Evolutionary conservation across 805 yeast genomes (phyloP).

Genomic region (Pichia insulana): DNA sequence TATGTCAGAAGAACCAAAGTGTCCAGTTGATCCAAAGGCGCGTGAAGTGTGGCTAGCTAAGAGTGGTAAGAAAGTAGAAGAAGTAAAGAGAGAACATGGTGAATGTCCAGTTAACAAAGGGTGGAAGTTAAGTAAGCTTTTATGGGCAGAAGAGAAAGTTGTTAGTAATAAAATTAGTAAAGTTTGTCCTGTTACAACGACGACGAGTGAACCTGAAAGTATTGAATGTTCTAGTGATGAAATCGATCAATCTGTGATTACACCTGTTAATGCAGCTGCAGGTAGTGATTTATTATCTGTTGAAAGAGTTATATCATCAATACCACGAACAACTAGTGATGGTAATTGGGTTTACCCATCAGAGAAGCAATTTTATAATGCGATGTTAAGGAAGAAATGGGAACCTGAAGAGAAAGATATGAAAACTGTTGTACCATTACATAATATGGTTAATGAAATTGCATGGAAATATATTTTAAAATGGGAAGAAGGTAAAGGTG

Average conservation of each 20-base stretch:
- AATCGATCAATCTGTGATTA: slow-evolving; percentile 22
- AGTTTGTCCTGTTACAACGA: slow-evolving; percentile 5
- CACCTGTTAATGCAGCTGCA: slow-evolving; percentile 20
- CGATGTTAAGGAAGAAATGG: slow-evolving; percentile 89
- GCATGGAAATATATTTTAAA: slow-evolving; percentile 78
- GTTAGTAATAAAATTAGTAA: background rate
- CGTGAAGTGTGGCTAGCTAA: slow-evolving; percentile 45
- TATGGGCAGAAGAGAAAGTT: slow-evolving; percentile 15
- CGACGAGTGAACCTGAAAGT: slow-evolving; percentile 23
- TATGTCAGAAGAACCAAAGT: slow-evolving; percentile 27
- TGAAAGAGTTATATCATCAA: slow-evolving; percentile 72
- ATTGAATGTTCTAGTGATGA: slow-evolving; percentile 43
- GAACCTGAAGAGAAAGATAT: slow-evolving; percentile 74
- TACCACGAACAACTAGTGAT: slow-evolving; percentile 65
- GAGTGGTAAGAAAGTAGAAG: too few relatives aligned
- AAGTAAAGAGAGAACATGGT: background rate
- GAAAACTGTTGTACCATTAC: slow-evolving; percentile 88
- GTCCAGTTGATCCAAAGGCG: slow-evolving; percentile 66
- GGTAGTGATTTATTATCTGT: slow-evolving; percentile 44
- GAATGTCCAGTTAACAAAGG: background rate
- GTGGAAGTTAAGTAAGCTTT: slow-evolving; percentile 13
- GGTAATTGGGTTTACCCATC: slow-evolving; percentile 92
- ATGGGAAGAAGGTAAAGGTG: slow-evolving; percentile 67
- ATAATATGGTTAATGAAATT: slow-evolving; percentile 85
- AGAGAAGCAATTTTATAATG: slow-evolving; percentile 87